Conservation (phyloP, 2,329 filamentous ascomycete species). For the Pseudocercospora fijiensis region DNA sequence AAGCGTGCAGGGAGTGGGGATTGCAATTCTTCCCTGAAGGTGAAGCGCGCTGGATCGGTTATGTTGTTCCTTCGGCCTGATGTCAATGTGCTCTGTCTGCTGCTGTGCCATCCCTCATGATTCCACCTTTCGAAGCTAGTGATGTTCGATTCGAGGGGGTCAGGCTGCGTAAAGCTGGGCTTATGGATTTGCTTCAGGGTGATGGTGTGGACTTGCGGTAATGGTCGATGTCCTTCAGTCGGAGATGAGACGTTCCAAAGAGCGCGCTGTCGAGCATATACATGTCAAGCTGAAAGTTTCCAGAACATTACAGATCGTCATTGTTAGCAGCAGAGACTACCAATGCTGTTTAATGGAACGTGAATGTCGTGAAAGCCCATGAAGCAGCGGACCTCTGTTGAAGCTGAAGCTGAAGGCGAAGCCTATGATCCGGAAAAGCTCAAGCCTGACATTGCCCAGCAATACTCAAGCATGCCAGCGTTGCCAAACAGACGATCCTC, state of each 20-base stretch:
- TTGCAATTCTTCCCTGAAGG: no score
- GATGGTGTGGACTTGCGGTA: neutral
- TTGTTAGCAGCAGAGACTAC: neutral
- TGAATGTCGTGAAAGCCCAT: no score
- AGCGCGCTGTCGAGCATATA: neutral
- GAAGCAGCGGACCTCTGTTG: no score
- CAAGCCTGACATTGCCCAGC: neutral
- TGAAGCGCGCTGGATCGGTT: no score
- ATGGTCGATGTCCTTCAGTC: neutral
- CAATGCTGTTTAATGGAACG: no score
- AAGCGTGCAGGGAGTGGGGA: no score
- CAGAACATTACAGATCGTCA: neutral
- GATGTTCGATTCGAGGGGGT: neutral
- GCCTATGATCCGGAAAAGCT: neutral
- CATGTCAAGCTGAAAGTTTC: neutral
- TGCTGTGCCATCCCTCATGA: neutral
- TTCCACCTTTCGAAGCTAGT: neutral
- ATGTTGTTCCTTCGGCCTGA: neutral
- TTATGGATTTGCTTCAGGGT: neutral
- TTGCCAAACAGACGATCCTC: neutral
- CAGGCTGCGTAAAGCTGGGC: no score
- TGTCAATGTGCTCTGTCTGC: neutral
- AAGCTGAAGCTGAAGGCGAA: neutral
- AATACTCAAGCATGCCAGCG: neutral
- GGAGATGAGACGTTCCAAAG: neutral